Evolutionary conservation across 306 rosid species (phyloP).

Genomic region (Malus domestica): DNA sequence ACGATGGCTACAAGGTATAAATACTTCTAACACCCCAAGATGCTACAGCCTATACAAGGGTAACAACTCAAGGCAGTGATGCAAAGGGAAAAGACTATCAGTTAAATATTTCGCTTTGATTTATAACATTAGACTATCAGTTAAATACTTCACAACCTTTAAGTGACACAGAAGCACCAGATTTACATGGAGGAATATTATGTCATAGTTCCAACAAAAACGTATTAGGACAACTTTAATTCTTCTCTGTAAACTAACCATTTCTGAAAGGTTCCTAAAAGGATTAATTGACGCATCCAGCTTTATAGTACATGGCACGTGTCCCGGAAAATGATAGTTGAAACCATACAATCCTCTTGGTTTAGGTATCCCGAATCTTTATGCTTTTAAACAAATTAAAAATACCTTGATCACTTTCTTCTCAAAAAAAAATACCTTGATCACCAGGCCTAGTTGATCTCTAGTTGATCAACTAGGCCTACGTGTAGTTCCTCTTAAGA

Average conservation of each 20-base stretch:
- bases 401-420: not conserved
- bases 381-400: not conserved
- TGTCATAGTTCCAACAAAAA: not conserved
- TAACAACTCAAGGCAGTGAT: not conserved
- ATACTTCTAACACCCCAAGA: not conserved
- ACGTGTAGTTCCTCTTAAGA: not conserved
- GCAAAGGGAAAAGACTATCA: not conserved
- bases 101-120: not conserved
- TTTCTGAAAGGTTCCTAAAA: not conserved
- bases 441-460: too few relatives aligned
- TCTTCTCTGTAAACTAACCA: not conserved
- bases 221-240: not conserved
- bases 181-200: not conserved
- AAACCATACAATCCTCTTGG: not conserved
- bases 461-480: not conserved
- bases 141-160: not conserved
- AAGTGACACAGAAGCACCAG: not conserved
- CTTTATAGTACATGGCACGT: not conserved
- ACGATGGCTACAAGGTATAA: not conserved
- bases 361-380: not conserved
- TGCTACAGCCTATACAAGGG: not conserved
- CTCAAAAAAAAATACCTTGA: not conserved
- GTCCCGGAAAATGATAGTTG: not conserved
- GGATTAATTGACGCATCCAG: conserved; percentile 2
- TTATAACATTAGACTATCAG: not conserved